phyloP scores from a whole-genome alignment of 441 rosid genomes.

The Metrosideros polymorpha region DNA sequence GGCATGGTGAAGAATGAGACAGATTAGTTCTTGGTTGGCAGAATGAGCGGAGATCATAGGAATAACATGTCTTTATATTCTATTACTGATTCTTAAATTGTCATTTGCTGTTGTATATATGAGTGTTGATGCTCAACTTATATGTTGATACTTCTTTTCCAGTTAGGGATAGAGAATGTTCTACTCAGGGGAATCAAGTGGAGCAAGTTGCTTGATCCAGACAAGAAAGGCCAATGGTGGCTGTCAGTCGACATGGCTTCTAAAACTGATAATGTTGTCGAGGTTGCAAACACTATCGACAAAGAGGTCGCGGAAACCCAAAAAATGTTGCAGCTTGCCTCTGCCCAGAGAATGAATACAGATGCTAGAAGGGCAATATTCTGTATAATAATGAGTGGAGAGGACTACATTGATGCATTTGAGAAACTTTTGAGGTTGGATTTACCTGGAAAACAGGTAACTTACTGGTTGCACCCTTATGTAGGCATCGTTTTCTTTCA shows the following conservation, averaged over 20 bases:
- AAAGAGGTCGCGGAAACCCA: slow-evolving; percentile 75
- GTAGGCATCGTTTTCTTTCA: neutral
- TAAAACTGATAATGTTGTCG: slow-evolving; percentile 33
- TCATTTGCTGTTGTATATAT: neutral
- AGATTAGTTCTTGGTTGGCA: neutral
- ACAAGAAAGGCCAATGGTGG: slow-evolving; percentile 98
- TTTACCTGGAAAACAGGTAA: slow-evolving; percentile 74
- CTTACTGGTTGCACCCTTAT: neutral
- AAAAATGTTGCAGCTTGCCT: slow-evolving; percentile 87
- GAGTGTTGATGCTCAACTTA: neutral
- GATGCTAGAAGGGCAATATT: slow-evolving; percentile 81
- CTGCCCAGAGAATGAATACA: slow-evolving; percentile 86
- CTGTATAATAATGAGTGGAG: slow-evolving; percentile 87
- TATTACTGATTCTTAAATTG: neutral
- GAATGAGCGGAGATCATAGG: neutral
- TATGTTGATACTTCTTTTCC: slow-evolving; percentile 4
- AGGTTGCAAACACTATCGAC: slow-evolving; percentile 75
- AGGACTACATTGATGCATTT: slow-evolving; percentile 82
- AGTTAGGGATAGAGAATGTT: slow-evolving; percentile 66
- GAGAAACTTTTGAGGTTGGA: slow-evolving; percentile 83
- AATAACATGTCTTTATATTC: neutral
- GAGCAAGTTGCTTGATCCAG: slow-evolving; percentile 83
- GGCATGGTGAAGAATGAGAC: neutral
- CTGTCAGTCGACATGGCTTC: slow-evolving; percentile 40
- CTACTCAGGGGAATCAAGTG: slow-evolving; percentile 71